Evolutionary conservation across 202 grass and related monocot genomes (phyloP), one percentile per base, ranked within the genome.

Genomic region (Carex sylvatica): DNA sequence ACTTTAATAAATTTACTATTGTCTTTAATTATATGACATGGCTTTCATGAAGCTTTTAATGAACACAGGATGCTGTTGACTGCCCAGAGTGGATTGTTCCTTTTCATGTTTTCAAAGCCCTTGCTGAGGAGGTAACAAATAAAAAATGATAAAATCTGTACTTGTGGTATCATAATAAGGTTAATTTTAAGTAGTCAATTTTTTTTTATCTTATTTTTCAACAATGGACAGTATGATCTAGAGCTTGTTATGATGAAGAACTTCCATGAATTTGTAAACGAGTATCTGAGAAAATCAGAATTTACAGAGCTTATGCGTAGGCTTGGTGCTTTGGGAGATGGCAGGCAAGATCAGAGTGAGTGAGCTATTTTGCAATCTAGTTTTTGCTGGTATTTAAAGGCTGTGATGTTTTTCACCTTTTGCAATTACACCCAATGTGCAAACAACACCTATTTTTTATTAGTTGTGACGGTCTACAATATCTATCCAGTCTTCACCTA

Each of bases 81-180:
- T 98, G 95, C 72, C 92, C 92, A 19, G 95, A 98, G 85, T 95
- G 95, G 92, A 87, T 98, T 69, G 95, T 98, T 70, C 92, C 95
- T 55, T 98, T 98, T 66, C 85, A 93, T 90, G 79, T 91, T 33
- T 95, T 95, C 82, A 95, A 95, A 90, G 76, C 88, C 83, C 84
- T 98, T 40, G 86, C 90, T 9, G 92, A 95, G 60, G 95, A 98
- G 92, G 92, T 95, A 88, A 35, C 36, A 19, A 20, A 52, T 14
- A 31, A 33, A 31, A 33, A 84, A 20, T 84, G 73, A 49, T 80
- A 78, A 64, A 15, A 10, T 19, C 24, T 42, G 68, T 65, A 81
- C 6, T 47, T 63, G 9, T 74, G n/a, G 51, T 62, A 28, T 73
- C 18, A 73, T 61, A 63, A 16, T 75, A 59, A 28, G 30, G 35